Evolutionary conservation across 768 basidiomycete genomes (phyloP).

Genomic region (Guyanaporus albipodus): DNA sequence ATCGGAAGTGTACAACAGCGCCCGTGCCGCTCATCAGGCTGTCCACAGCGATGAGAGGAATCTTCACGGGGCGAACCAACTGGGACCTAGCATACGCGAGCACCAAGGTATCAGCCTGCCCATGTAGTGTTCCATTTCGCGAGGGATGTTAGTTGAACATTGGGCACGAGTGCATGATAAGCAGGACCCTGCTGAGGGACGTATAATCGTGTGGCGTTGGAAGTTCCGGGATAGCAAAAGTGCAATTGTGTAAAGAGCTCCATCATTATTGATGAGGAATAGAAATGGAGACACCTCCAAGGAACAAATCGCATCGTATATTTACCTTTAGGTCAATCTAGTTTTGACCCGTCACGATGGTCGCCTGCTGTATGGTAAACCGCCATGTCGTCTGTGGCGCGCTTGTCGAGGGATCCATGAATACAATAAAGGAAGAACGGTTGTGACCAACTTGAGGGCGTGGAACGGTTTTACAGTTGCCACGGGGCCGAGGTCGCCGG

Average conservation of each 20-base stretch:
- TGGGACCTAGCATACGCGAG: slow-evolving; percentile 20
- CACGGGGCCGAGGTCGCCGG: slow-evolving; percentile 15
- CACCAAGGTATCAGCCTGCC: background rate
- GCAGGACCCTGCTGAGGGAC: slow-evolving; percentile 4
- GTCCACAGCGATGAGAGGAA: slow-evolving; percentile 24
- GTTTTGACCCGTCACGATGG: background rate
- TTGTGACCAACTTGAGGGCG: background rate
- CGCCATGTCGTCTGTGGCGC: slow-evolving; percentile 3
- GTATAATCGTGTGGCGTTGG: background rate
- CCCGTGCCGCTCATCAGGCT: slow-evolving; percentile 17
- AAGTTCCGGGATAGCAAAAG: slow-evolving; percentile 10
- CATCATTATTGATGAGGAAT: slow-evolving; percentile 2
- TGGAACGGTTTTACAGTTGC: background rate
- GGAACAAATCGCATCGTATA: background rate
- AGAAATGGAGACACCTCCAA: background rate
- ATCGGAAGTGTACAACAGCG: slow-evolving; percentile 18
- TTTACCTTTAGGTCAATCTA: slow-evolving; percentile 13
- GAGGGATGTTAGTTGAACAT: too few relatives aligned
- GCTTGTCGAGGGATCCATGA: slow-evolving; percentile 6
- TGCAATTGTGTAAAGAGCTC: slow-evolving; percentile 14
- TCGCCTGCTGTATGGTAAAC: background rate
- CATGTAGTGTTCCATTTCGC: slow-evolving; percentile 2
- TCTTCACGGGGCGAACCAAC: slow-evolving; percentile 16
- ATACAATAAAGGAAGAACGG: slow-evolving; percentile 7
- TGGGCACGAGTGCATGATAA: too few relatives aligned